Conservation (phyloP, 169 alveolate species). For the Eimeria falciformis region DNA sequence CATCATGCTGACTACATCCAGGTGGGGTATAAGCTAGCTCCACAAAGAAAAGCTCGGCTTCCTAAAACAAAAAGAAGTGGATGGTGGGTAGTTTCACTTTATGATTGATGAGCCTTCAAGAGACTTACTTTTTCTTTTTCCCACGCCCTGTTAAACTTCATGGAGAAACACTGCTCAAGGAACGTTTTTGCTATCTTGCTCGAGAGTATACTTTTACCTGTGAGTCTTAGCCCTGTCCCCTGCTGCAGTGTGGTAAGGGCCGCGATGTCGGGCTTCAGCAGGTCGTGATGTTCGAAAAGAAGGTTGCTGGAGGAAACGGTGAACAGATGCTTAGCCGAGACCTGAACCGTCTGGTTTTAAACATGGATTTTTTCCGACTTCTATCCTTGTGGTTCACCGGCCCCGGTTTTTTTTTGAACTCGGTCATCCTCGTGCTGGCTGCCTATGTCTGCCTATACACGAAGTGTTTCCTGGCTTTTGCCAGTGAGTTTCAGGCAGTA, state of each 20-base stretch:
- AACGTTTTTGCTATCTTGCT: no score
- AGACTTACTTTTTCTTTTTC: no score
- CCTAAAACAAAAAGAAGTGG: no score
- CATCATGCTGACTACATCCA: conserved; percentile 76
- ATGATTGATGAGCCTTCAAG: no score
- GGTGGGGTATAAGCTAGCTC: conserved; percentile 34
- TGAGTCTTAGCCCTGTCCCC: no score
- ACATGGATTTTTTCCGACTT: conserved; percentile 76
- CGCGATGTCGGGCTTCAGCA: conserved; percentile 77
- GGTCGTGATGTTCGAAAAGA: conserved; percentile 75
- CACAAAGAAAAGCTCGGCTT: neutral
- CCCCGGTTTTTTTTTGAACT: conserved; percentile 71
- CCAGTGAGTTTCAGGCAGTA: conserved; percentile 44
- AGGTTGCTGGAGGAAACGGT: conserved; percentile 77
- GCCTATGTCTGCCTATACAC: conserved; percentile 74
- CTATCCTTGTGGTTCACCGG: conserved; percentile 75
- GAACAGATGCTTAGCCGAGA: conserved; percentile 78
- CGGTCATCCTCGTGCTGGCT: conserved; percentile 72
- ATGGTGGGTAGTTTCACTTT: no score
- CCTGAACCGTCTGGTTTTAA: conserved; percentile 64
- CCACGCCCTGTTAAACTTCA: no score
- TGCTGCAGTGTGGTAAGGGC: conserved; percentile 78
- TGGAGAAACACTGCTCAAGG: no score
- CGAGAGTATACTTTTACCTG: no score
- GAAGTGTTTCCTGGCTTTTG: conserved; percentile 65